Evolutionary conservation across 768 basidiomycete genomes (phyloP).

Genomic region (Boletus pseudo-olivaceus): DNA sequence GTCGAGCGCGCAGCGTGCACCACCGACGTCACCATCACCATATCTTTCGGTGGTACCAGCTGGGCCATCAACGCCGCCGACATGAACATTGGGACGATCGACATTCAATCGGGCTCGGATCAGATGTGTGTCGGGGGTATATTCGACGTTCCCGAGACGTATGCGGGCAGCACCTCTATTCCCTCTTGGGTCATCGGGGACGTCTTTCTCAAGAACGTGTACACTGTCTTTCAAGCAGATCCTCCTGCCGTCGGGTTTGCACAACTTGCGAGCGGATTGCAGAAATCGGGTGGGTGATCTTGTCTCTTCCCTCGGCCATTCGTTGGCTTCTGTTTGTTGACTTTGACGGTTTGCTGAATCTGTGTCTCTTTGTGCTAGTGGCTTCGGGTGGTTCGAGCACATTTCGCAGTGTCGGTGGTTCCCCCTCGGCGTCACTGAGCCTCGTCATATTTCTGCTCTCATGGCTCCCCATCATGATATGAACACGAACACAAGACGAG

Average conservation of each 20-base stretch:
- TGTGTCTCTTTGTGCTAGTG: background rate
- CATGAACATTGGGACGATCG: conserved; percentile 68
- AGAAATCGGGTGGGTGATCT: background rate
- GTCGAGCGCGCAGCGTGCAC: conserved; percentile 51
- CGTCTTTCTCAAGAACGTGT: conserved; percentile 48
- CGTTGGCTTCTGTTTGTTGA: background rate
- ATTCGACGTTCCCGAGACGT: conserved; percentile 45
- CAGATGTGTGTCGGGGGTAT: conserved; percentile 58
- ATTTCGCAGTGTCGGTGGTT: background rate
- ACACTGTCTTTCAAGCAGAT: conserved; percentile 17
- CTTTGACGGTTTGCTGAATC: background rate
- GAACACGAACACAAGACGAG: background rate
- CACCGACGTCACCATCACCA: conserved; percentile 47
- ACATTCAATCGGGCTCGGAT: background rate
- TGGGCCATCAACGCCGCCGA: conserved; percentile 76
- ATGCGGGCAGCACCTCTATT: conserved; percentile 31
- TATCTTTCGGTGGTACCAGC: conserved; percentile 71
- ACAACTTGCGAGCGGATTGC: conserved; percentile 3
- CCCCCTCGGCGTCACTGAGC: background rate
- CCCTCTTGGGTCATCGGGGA: conserved; percentile 61
- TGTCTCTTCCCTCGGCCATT: background rate
- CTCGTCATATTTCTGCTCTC: background rate
- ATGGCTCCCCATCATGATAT: background rate
- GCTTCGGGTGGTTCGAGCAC: background rate
- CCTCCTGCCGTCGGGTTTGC: conserved; percentile 22